Conservation (phyloP, 1,139 yeast species). For the Pichia cactophila region DNA sequence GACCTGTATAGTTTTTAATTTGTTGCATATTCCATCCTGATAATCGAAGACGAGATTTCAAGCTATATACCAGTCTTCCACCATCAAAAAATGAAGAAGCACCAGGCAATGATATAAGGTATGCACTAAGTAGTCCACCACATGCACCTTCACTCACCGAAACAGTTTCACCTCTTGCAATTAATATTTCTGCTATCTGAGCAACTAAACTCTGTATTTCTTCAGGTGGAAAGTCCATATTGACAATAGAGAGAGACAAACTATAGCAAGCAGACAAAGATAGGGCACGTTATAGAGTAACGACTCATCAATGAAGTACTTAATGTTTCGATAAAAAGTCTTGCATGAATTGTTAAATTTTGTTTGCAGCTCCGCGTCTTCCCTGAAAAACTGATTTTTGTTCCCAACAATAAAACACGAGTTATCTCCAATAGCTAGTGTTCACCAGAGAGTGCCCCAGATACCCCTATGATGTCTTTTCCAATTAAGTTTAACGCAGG, state of each 20-base stretch:
- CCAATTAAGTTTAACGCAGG: constrained; percentile 75
- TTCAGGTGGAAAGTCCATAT: constrained; percentile 55
- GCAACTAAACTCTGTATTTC: constrained; percentile 44
- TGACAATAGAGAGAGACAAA: not conserved
- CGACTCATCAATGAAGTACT: too few relatives aligned
- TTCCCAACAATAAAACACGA: too few relatives aligned
- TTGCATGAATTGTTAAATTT: too few relatives aligned
- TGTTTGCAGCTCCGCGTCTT: too few relatives aligned
- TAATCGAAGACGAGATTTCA: constrained; percentile 63
- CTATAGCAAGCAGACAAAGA: too few relatives aligned
- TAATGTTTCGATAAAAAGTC: too few relatives aligned
- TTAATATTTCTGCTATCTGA: constrained; percentile 50
- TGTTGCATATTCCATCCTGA: constrained; percentile 75
- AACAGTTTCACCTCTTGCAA: constrained; percentile 50
- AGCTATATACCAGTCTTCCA: constrained; percentile 71
- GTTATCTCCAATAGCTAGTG: too few relatives aligned
- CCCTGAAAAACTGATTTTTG: too few relatives aligned
- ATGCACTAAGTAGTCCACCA: constrained; percentile 79
- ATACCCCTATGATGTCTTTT: constrained; percentile 12
- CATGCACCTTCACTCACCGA: constrained; percentile 86
- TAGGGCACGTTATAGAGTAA: too few relatives aligned
- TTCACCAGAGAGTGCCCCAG: not conserved
- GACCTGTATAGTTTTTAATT: constrained; percentile 68
- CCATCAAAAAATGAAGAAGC: constrained; percentile 81
- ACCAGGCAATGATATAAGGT: constrained; percentile 74